A percentile compares a stretch with the other conserved stretches of the same genome.
These are phyloP conservation scores for Tolypocladium cylindrosporum DNA, from an alignment of 2,329 filamentous ascomycete species.

Conservation along the genomic window DNA sequence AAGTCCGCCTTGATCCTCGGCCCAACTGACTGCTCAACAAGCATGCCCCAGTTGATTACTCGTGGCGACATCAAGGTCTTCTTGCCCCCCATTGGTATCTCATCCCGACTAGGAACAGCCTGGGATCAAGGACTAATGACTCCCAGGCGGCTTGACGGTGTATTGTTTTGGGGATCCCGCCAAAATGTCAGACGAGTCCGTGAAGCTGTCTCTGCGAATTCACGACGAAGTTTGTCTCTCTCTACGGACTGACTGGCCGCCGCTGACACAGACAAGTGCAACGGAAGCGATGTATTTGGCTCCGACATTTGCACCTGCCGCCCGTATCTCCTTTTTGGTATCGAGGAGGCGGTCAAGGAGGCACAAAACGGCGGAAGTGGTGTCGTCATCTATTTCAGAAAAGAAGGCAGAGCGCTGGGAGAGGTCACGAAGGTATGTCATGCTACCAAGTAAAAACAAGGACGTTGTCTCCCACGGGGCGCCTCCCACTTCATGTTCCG, in stretches of 20 bases:
- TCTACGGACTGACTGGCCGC: not conserved
- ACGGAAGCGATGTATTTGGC: conserved; percentile 94
- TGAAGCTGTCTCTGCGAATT: conserved; percentile 71
- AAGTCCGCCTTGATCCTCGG: conserved; percentile 4
- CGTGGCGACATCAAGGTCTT: conserved; percentile 92
- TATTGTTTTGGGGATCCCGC: conserved; percentile 95
- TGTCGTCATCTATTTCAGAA: conserved; percentile 97
- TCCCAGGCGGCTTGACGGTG: conserved; percentile 70
- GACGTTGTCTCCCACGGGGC: not conserved
- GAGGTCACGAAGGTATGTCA: conserved; percentile 82
- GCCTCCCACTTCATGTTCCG: not conserved
- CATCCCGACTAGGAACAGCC: too few relatives aligned
- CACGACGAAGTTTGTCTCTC: conserved; percentile 48
- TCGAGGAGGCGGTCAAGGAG: conserved; percentile 95
- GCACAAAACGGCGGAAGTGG: conserved; percentile 89
- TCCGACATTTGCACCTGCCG: conserved; percentile 96
- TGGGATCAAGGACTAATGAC: not conserved
- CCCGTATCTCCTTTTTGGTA: conserved; percentile 92
- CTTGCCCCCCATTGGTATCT: conserved; percentile 74
- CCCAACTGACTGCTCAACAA: conserved; percentile 9
- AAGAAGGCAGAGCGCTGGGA: conserved; percentile 87
- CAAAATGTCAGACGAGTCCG: conserved; percentile 82
- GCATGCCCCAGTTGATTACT: conserved; percentile 63
- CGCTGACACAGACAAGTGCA: conserved; percentile 46
- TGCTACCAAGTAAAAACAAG: not conserved